These are phyloP conservation scores for Fraxinus greggii DNA, from an alignment of 305 asterid genomes.

Conservation along the genomic window DNA sequence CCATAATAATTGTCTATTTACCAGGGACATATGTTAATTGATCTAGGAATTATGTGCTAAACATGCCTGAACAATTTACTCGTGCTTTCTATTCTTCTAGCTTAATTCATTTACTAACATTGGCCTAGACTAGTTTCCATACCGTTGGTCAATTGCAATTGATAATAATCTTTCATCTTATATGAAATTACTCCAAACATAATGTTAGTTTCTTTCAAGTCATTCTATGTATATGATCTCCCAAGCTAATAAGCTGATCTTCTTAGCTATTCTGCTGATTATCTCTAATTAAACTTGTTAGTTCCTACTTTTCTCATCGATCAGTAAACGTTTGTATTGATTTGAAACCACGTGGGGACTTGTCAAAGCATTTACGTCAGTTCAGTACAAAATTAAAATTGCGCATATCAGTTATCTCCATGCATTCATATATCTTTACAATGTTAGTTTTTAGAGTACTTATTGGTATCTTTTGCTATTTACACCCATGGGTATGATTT, in stretches of 20 bases:
- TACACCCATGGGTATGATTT: constrained; percentile 22
- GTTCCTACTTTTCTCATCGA: not conserved
- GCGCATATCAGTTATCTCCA: not conserved
- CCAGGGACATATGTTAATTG: not conserved
- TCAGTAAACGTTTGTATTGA: not conserved
- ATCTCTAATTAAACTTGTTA: not conserved
- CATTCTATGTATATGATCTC: not conserved
- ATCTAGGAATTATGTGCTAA: not conserved
- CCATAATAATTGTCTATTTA: not conserved
- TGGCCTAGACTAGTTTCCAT: not conserved
- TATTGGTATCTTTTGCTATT: not conserved
- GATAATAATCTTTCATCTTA: not conserved
- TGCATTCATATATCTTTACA: not conserved
- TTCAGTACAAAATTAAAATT: not conserved
- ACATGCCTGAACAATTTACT: not conserved
- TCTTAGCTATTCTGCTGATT: not conserved
- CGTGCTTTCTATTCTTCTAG: not conserved
- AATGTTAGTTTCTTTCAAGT: not conserved
- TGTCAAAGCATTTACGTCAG: not conserved
- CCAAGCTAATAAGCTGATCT: not conserved
- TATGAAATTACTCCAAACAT: not conserved
- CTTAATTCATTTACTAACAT: not conserved
- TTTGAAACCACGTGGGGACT: not conserved
- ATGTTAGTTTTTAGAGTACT: not conserved
- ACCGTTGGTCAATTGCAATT: not conserved